Percentiles rank a stretch among this genome's conserved stretches.
These are phyloP conservation scores for Monilinia laxa DNA, from an alignment of 2,329 filamentous ascomycete genomes.

Conservation along the genomic window DNA sequence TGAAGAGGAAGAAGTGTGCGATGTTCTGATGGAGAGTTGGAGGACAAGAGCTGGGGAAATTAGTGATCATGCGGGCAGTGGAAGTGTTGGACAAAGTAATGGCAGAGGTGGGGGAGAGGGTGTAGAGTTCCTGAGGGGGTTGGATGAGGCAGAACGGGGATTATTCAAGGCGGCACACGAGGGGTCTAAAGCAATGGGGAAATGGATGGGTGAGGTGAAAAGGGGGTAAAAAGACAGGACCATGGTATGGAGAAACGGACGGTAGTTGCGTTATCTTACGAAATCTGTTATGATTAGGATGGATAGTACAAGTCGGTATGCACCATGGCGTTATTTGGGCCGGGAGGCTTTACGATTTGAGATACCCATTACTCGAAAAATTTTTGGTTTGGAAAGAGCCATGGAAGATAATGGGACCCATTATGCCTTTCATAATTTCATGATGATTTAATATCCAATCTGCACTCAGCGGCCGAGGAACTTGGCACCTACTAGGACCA, in stretches of 20 bases:
- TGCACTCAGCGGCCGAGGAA: not conserved
- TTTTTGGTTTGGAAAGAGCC: not conserved
- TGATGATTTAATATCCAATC: not conserved
- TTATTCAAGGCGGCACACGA: slow-evolving; percentile 74
- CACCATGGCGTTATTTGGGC: not conserved
- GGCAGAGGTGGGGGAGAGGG: slow-evolving; percentile 71
- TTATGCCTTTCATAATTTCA: not conserved
- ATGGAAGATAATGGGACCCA: not conserved
- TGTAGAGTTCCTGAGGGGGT: slow-evolving; percentile 77
- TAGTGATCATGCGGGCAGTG: slow-evolving; percentile 85
- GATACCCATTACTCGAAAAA: slow-evolving; percentile 1
- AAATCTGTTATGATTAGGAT: not conserved
- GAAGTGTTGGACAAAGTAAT: slow-evolving; percentile 66
- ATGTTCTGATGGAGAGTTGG: slow-evolving; percentile 75
- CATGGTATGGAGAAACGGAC: not conserved
- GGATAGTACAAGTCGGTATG: not conserved
- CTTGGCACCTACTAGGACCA: not conserved
- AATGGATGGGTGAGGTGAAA: slow-evolving; percentile 58
- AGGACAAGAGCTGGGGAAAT: slow-evolving; percentile 79
- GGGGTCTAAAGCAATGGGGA: slow-evolving; percentile 65
- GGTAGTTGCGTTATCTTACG: not conserved
- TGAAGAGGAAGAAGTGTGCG: slow-evolving; percentile 78
- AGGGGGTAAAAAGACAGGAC: slow-evolving; percentile 30
- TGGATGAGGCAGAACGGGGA: slow-evolving; percentile 86
- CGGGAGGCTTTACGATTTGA: not conserved